Conservation (phyloP, 768 basidiomycete genomes). For the Pulveroboletus sp. region DNA sequence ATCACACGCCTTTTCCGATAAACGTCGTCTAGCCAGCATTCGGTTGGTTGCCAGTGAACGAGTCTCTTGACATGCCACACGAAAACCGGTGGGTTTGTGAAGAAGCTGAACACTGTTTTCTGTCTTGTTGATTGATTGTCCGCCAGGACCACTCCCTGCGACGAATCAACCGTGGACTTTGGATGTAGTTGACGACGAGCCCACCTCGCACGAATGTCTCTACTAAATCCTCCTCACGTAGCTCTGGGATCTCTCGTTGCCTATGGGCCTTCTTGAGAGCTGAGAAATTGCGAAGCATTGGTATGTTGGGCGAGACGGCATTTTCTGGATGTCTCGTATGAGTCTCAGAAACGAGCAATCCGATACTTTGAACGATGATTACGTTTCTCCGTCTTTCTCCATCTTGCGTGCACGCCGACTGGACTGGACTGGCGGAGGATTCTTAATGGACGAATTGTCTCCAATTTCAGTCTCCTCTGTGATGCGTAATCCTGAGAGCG, state of each 20-base stretch:
- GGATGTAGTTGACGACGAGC: slow-evolving; percentile 10
- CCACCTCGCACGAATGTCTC: slow-evolving; percentile 84
- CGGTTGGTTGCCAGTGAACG: slow-evolving; percentile 79
- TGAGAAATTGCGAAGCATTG: slow-evolving; percentile 50
- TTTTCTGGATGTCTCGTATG: slow-evolving; percentile 24
- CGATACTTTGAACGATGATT: slow-evolving; percentile 22
- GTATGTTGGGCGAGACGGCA: slow-evolving; percentile 30
- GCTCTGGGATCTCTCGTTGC: slow-evolving; percentile 56
- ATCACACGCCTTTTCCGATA: slow-evolving; percentile 71
- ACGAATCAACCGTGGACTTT: slow-evolving; percentile 5
- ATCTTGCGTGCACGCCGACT: slow-evolving; percentile 44
- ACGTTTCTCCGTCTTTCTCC: slow-evolving; percentile 35
- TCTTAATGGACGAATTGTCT: slow-evolving; percentile 75
- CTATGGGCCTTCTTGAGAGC: slow-evolving; percentile 67
- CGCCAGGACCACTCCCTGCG: slow-evolving; percentile 85
- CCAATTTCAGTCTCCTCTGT: slow-evolving; percentile 84
- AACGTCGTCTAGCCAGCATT: slow-evolving; percentile 63
- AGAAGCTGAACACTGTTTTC: slow-evolving; percentile 86
- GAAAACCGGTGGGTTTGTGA: slow-evolving; percentile 84
- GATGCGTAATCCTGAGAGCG: slow-evolving; percentile 59
- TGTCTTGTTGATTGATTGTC: slow-evolving; percentile 97
- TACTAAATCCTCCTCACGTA: slow-evolving; percentile 77
- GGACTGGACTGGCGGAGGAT: slow-evolving; percentile 42
- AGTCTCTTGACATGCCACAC: slow-evolving; percentile 85
- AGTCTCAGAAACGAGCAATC: slow-evolving; percentile 27